phyloP scores from a whole-genome alignment of 805 yeast species.

The Diddensiella santjacobensis region DNA sequence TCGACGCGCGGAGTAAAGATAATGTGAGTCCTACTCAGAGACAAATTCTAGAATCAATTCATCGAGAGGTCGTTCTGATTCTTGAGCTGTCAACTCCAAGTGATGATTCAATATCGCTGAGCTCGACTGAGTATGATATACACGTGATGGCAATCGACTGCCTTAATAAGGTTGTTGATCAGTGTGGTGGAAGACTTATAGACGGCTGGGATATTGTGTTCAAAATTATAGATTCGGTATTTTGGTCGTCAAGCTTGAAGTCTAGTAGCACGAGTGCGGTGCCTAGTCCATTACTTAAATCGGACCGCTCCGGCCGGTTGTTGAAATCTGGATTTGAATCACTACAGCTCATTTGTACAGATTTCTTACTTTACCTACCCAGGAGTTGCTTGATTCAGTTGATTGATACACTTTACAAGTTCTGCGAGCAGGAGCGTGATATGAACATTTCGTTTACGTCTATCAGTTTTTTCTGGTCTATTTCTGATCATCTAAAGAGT shows the following conservation, averaged over 20 bases:
- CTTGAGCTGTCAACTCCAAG: conserved; percentile 15
- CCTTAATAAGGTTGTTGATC: conserved; percentile 68
- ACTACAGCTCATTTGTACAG: conserved; percentile 78
- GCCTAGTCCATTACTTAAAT: conserved; percentile 20
- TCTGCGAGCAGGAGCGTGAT: conserved; percentile 67
- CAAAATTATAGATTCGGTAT: conserved; percentile 40
- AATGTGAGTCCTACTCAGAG: conserved; percentile 23
- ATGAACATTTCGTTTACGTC: conserved; percentile 87
- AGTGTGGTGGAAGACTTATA: conserved; percentile 59
- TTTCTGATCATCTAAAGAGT: conserved; percentile 67
- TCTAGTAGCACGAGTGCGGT: background rate
- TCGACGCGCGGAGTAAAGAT: background rate
- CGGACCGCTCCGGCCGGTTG: conserved; percentile 44
- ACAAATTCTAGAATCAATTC: conserved; percentile 48
- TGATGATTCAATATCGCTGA: conserved; percentile 11
- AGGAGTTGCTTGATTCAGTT: conserved; percentile 56
- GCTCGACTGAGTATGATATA: conserved; percentile 58
- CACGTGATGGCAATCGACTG: conserved; percentile 59
- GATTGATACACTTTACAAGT: conserved; percentile 67
- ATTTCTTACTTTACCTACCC: conserved; percentile 73
- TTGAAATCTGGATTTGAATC: conserved; percentile 74
- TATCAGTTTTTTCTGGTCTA: conserved; percentile 86
- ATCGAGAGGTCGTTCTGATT: conserved; percentile 35
- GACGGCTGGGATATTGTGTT: conserved; percentile 76
- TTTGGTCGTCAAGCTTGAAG: conserved; percentile 8